Evolutionary conservation across 257 asterid species (phyloP), one percentile per base, ranked within the genome.

Genomic region (Oldenlandia corymbosa): DNA sequence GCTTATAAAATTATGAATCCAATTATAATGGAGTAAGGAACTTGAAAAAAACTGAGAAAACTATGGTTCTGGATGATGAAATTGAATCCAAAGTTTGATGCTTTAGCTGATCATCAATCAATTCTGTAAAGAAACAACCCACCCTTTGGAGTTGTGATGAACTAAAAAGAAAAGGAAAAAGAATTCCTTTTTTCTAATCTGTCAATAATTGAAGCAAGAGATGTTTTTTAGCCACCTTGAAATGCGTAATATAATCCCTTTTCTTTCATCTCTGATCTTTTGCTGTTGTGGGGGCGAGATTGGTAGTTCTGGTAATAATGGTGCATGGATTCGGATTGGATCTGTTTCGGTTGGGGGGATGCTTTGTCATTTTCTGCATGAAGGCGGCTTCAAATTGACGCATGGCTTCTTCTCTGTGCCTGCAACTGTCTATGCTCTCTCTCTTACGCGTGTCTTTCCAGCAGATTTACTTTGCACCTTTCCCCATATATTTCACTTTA

Each of bases 371-470:
- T 20, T 23, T 31, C 20, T 26, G 27, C 69, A 65, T 65, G 54
- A 52, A 20, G 47, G 26, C 45, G 70, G 58, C 60, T 10, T 30
- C 50, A 30, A 17, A 28, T 26, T 8, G 69, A 62, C 67, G 66
- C 63, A 47, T 73, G 70, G 65, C 66, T 10, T 48, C 66, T 20
- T 2, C 41, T 27, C 23, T 1, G 17, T 11, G 20, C 47, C 43
- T 37, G 60, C 64, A 54, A 20, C 65, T 62, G 72, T n/a, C 62
- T 10, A 14, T 17, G 27, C 65, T 11, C 53, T 45, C 61, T 58
- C 21, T 26, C 67, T 62, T 48, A 64, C 71, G 75, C 75, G 60
- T 65, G 67, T 65, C 66, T 24, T n/a, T n/a, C n/a, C n/a, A n/a
- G n/a, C n/a, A n/a, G n/a, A n/a, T n/a, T n/a, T 57, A 10, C 13